phyloP scores from a whole-genome alignment of 2,329 filamentous ascomycete genomes.

The Metarhizium brunneum region DNA sequence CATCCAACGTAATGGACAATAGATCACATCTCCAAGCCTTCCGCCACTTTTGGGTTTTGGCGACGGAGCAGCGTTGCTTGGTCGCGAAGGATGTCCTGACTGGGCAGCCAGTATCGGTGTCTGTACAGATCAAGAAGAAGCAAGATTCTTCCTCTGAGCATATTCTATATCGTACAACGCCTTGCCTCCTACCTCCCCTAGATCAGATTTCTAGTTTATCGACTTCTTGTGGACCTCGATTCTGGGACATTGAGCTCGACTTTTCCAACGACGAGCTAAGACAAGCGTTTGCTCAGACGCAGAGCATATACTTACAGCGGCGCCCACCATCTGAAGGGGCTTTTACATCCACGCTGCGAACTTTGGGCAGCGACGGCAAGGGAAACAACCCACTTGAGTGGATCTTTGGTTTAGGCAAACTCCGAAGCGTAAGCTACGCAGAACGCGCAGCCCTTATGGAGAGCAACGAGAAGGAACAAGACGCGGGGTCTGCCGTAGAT shows the following conservation, averaged over 20 bases:
- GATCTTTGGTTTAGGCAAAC: constrained; percentile 59
- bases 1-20: constrained; percentile 83
- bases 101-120: constrained; percentile 65
- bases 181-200: constrained; percentile 56
- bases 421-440: constrained; percentile 46
- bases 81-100: constrained; percentile 82
- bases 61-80: constrained; percentile 80
- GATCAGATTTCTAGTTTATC: constrained; percentile 50
- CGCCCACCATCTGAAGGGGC: constrained; percentile 58
- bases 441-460: constrained; percentile 57
- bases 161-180: constrained; percentile 37
- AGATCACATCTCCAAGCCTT: constrained; percentile 92
- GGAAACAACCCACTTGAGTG: constrained; percentile 53
- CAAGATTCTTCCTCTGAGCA: constrained; percentile 27
- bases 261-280: constrained; percentile 58
- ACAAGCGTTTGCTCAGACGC: constrained; percentile 53
- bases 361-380: constrained; percentile 44
- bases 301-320: constrained; percentile 65
- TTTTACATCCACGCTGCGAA: constrained; percentile 67
- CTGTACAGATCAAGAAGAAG: constrained; percentile 56
- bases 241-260: constrained; percentile 76
- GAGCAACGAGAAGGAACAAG: constrained; percentile 37
- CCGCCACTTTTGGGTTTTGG: constrained; percentile 93
- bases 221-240: constrained; percentile 53
- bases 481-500: constrained; percentile 52